A percentile compares a stretch with the other conserved stretches of the same genome.
These are phyloP conservation scores for Aspergillus wentii DNA, from an alignment of 495 filamentous ascomycete genomes.

Conservation along the genomic window DNA sequence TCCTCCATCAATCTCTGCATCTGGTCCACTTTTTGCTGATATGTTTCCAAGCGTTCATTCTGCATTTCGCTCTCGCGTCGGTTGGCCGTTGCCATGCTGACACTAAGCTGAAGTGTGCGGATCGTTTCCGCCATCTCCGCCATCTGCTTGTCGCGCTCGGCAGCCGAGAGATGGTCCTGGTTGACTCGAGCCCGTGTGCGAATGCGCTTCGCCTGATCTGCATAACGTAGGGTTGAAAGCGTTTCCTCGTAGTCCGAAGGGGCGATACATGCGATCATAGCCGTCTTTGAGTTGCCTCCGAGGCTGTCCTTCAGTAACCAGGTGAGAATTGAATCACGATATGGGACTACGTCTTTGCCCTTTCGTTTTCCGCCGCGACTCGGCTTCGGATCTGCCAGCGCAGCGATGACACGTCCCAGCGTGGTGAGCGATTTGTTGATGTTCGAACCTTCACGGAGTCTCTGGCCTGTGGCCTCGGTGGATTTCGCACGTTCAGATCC, in stretches of 20 bases:
- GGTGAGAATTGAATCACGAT: slow-evolving; percentile 94
- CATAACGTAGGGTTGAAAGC: slow-evolving; percentile 90
- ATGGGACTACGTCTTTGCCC: slow-evolving; percentile 75
- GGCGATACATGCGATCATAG: slow-evolving; percentile 97
- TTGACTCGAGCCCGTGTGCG: slow-evolving; percentile 96
- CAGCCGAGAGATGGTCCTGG: slow-evolving; percentile 80
- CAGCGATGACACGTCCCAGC: slow-evolving; percentile 93
- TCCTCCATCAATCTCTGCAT: slow-evolving; percentile 97
- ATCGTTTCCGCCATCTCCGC: slow-evolving; percentile 92
- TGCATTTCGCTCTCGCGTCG: slow-evolving; percentile 49
- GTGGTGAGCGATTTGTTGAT: slow-evolving; percentile 99
- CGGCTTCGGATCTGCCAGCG: slow-evolving; percentile 78
- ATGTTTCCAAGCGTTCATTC: slow-evolving; percentile 81
- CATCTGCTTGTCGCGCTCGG: slow-evolving; percentile 91
- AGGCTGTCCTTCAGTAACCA: slow-evolving; percentile 95
- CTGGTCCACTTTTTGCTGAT: slow-evolving; percentile 75
- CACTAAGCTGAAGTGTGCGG: slow-evolving; percentile 70
- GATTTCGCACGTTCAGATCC: slow-evolving; percentile 93
- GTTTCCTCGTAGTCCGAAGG: slow-evolving; percentile 97
- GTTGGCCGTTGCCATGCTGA: slow-evolving; percentile 46
- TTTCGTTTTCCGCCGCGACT: slow-evolving; percentile 43
- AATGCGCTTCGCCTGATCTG: slow-evolving; percentile 96
- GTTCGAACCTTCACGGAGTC: slow-evolving; percentile 90
- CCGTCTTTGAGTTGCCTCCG: slow-evolving; percentile 94
- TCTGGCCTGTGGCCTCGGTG: slow-evolving; percentile 87